These are phyloP conservation scores for Torrubiellomyces zombiae DNA, from an alignment of 2,329 filamentous ascomycete species.

Conservation along the genomic window DNA sequence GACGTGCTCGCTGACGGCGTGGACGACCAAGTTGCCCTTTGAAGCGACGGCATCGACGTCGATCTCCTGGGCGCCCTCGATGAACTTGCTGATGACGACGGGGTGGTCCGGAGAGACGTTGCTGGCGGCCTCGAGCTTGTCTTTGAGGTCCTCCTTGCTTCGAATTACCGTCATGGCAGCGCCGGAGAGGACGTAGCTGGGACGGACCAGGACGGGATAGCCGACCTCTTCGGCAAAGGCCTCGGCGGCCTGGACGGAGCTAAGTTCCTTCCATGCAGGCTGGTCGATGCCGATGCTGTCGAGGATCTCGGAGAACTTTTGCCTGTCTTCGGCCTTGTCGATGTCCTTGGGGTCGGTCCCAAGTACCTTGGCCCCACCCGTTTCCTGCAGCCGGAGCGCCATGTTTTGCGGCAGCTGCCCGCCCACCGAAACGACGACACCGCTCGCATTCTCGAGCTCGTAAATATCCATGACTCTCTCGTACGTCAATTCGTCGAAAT, in stretches of 20 bases:
- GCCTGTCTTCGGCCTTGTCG: conserved; percentile 92
- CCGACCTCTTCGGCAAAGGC: conserved; percentile 69
- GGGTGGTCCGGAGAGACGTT: conserved; percentile 91
- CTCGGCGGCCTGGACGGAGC: conserved; percentile 75
- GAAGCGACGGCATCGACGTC: conserved; percentile 89
- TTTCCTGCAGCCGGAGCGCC: conserved; percentile 81
- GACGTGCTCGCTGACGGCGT: conserved; percentile 89
- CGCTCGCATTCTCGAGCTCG: conserved; percentile 69
- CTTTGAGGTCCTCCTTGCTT: conserved; percentile 74
- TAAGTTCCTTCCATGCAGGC: conserved; percentile 94
- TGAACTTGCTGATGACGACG: conserved; percentile 96
- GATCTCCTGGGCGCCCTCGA: conserved; percentile 90
- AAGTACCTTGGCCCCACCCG: conserved; percentile 74
- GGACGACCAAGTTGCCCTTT: conserved; percentile 70
- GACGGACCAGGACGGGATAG: conserved; percentile 90
- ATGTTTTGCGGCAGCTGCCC: conserved; percentile 97
- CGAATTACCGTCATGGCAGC: conserved; percentile 97
- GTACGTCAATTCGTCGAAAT: conserved; percentile 94
- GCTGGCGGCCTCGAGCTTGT: conserved; percentile 82
- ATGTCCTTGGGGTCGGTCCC: conserved; percentile 90
- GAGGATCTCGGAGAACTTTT: conserved; percentile 95
- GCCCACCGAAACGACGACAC: conserved; percentile 89
- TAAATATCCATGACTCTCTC: conserved; percentile 99
- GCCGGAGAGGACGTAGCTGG: conserved; percentile 89
- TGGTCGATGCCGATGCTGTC: conserved; percentile 96